These are phyloP conservation scores for Acer negundo DNA, from an alignment of 345 rosid genomes.

Conservation along the genomic window DNA sequence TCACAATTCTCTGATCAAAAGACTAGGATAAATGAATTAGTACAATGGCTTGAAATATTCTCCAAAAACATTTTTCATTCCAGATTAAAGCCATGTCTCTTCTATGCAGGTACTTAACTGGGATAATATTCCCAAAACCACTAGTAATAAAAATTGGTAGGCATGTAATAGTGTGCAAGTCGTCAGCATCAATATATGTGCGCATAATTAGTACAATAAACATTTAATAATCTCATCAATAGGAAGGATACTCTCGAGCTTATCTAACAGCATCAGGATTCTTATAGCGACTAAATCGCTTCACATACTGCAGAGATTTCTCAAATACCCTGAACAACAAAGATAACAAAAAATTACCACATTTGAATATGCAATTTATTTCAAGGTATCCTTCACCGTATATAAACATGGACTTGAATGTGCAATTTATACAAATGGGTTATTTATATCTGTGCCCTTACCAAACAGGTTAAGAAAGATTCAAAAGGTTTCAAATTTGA, in stretches of 20 bases:
- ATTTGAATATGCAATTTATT: no score
- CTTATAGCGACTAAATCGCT: slow-evolving; percentile 96
- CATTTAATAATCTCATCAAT: background rate
- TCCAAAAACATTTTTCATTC: background rate
- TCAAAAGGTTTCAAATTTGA: background rate
- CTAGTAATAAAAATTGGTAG: background rate
- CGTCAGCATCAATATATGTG: background rate
- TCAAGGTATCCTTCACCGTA: background rate
- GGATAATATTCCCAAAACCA: background rate
- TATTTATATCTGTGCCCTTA: no score
- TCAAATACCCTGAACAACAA: slow-evolving; percentile 77
- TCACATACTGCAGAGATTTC: slow-evolving; percentile 97
- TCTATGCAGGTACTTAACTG: background rate
- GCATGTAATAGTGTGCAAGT: background rate
- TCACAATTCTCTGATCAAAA: background rate
- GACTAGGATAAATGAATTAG: background rate
- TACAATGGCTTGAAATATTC: background rate
- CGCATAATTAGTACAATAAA: background rate
- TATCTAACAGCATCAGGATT: slow-evolving; percentile 98
- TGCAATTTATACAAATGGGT: background rate
- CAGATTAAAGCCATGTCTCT: background rate
- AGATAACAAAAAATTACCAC: slow-evolving; percentile 6
- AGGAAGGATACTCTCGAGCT: slow-evolving; percentile 94
- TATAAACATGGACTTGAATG: background rate
- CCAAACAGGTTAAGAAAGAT: background rate